Percentiles rank a stretch among this genome's conserved stretches.
Evolutionary conservation across 2,329 filamentous ascomycete species (phyloP).

Genomic region (Iodosphaeria phyllophila): DNA sequence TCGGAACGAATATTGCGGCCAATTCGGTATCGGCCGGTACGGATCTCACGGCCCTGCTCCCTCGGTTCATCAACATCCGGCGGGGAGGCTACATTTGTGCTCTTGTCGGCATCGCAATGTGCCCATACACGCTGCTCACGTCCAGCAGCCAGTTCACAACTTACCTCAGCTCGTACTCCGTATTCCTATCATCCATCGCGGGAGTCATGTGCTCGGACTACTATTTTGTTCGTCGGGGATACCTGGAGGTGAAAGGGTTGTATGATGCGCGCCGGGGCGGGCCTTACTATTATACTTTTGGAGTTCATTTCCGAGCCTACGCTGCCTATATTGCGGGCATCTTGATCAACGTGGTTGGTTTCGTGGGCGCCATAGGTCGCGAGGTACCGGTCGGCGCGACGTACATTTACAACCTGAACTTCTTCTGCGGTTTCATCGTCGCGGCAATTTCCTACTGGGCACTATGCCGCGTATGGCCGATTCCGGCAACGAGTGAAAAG

Average conservation of each 20-base stretch:
- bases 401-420: slow-evolving; percentile 84
- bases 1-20: slow-evolving; percentile 75
- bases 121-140: slow-evolving; percentile 65
- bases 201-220: slow-evolving; percentile 86
- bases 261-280: slow-evolving; percentile 51
- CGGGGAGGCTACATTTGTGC: slow-evolving; percentile 79
- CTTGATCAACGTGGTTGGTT: slow-evolving; percentile 79
- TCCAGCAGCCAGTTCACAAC: slow-evolving; percentile 71
- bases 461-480: slow-evolving; percentile 49
- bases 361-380: slow-evolving; percentile 59
- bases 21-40: slow-evolving; percentile 74
- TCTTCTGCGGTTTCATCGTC: slow-evolving; percentile 69
- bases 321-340: slow-evolving; percentile 69
- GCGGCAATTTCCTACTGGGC: slow-evolving; percentile 47
- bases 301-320: slow-evolving; percentile 72
- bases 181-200: slow-evolving; percentile 84
- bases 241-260: slow-evolving; percentile 58
- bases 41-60: slow-evolving; percentile 64
- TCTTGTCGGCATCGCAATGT: slow-evolving; percentile 63
- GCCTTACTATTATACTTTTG: slow-evolving; percentile 57
- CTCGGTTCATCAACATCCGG: slow-evolving; percentile 67
- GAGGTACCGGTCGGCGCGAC: slow-evolving; percentile 58
- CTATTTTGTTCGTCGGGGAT: slow-evolving; percentile 69
- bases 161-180: slow-evolving; percentile 79
- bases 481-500: slow-evolving; percentile 52